Evolutionary conservation across 2,329 filamentous ascomycete species (phyloP).

Genomic region (Trichoderma koningiopsis): DNA sequence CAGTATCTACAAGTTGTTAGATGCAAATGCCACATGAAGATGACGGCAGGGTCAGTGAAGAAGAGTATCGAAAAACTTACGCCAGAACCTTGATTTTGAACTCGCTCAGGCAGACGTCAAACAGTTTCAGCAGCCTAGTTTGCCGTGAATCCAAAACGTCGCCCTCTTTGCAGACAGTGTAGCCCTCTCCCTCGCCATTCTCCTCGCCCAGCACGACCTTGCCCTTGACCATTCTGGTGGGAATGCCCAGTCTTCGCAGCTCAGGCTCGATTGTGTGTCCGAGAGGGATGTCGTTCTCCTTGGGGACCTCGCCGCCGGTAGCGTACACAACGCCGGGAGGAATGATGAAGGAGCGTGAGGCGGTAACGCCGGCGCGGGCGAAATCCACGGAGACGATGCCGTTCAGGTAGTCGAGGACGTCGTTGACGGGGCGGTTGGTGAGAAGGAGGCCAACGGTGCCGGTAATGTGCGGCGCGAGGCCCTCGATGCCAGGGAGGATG

Average conservation of each 20-base stretch:
- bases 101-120: slow-evolving; percentile 86
- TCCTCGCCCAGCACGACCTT: slow-evolving; percentile 72
- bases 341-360: slow-evolving; percentile 75
- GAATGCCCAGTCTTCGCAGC: slow-evolving; percentile 84
- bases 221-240: slow-evolving; percentile 84
- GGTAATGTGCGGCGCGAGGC: slow-evolving; percentile 67
- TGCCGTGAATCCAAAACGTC: slow-evolving; percentile 86
- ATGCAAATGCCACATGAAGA: neutral
- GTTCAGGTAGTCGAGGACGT: slow-evolving; percentile 73
- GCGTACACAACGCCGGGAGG: slow-evolving; percentile 82
- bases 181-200: slow-evolving; percentile 58
- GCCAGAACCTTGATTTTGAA: slow-evolving; percentile 82
- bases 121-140: slow-evolving; percentile 91
- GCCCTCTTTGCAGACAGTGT: slow-evolving; percentile 81
- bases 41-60: neutral
- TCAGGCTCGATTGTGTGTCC: slow-evolving; percentile 89
- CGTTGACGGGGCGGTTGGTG: slow-evolving; percentile 72
- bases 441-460: slow-evolving; percentile 90
- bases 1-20: slow-evolving; percentile 54
- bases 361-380: slow-evolving; percentile 79
- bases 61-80: slow-evolving; percentile 47
- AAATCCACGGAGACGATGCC: slow-evolving; percentile 79
- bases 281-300: slow-evolving; percentile 81
- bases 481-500: slow-evolving; percentile 75
- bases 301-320: slow-evolving; percentile 75